phyloP scores from a whole-genome alignment of 2,329 filamentous ascomycete species.

The Tolypocladium sp. region DNA sequence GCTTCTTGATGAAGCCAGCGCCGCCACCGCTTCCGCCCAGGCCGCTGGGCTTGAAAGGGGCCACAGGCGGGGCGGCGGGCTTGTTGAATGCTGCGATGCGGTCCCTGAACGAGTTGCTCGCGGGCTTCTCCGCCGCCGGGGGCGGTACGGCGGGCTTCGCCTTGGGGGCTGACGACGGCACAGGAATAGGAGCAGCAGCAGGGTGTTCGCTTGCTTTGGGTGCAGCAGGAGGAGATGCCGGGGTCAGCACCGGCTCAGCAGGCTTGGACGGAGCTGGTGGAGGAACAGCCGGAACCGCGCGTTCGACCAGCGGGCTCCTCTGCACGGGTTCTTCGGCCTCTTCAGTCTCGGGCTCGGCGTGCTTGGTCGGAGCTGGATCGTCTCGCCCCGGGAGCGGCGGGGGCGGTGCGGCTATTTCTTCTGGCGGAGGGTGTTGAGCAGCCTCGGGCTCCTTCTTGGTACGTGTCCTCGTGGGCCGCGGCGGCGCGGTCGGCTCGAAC shows the following conservation, averaged over 20 bases:
- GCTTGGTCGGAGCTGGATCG: conserved; percentile 15
- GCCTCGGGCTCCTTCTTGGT: conserved; percentile 47
- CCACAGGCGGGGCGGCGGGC: conserved; percentile 69
- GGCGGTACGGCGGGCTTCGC: conserved; percentile 48
- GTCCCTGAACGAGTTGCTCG: conserved; percentile 75
- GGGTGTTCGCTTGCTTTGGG: conserved; percentile 31
- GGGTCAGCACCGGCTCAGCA: conserved; percentile 13
- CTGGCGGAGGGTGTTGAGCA: conserved; percentile 26
- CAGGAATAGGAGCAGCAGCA: conserved; percentile 16
- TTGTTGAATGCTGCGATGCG: conserved; percentile 98
- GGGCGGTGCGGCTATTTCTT: conserved; percentile 22
- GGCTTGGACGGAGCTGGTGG: conserved; percentile 19
- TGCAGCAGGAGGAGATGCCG: conserved; percentile 10
- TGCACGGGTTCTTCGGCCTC: conserved; percentile 19
- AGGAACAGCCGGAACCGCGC: conserved; percentile 20
- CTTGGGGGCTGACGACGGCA: conserved; percentile 18
- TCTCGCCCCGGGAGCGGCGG: conserved; percentile 21
- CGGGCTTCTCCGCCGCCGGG: conserved; percentile 65
- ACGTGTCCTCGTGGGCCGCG: conserved; percentile 68
- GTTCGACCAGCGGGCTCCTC: conserved; percentile 23
- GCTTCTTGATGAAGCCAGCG: conserved; percentile 82
- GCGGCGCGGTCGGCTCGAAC: conserved; percentile 84
- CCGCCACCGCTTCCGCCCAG: conserved; percentile 42
- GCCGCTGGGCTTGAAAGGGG: conserved; percentile 79
- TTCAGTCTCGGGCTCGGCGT: conserved; percentile 25